Evolutionary conservation across 306 rosid genomes (phyloP), one percentile per base, ranked within the genome.

Genomic region (Ziziphus jujuba): DNA sequence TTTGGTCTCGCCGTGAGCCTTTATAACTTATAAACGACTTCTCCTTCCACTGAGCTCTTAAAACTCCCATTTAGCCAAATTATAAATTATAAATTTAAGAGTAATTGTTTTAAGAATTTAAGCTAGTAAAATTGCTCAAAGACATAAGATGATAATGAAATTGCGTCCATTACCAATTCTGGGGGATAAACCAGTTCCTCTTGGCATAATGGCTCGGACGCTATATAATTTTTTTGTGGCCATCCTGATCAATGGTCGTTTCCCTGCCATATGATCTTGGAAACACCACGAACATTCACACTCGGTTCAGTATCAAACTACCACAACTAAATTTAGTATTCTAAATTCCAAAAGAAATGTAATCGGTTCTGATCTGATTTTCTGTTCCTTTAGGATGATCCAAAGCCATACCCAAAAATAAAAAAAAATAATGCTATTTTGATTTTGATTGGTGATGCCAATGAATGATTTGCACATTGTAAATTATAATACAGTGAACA

Each of bases 31-130:
- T 20, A 70, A 85, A 87, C 91, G 98, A 92, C 98, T 92, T 92
- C 98, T 92, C 98, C 98, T 92, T 92, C 98, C 95, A 65, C 98
- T 92, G 98, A 92, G 98, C 91, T 75, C 17, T 40, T 47, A 64
- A 62, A 20, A 15, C 36, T 20, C 48, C 53, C 72, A 50, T 50
- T 15, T 19, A 4, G 9, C 56, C 43, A 10, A n/a, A n/a, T n/a
- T n/a, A 6, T 35, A 51, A 25, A 9, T 20, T 53, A 0, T 2
- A 24, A 2, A 38, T 45, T 1, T 28, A 6, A 0, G 13, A 8
- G 9, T 8, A 9, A 1, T 3, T 36, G 10, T 5, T 5, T n/a
- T 36, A 6, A 5, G 10, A 36, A 36, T 36, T n/a, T 5, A 36
- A 9, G 6, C 2, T 36, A 9, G 1, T 36, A 8, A 15, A 49